Conservation (phyloP, 768 basidiomycete species). For the Hericium erinaceus region DNA sequence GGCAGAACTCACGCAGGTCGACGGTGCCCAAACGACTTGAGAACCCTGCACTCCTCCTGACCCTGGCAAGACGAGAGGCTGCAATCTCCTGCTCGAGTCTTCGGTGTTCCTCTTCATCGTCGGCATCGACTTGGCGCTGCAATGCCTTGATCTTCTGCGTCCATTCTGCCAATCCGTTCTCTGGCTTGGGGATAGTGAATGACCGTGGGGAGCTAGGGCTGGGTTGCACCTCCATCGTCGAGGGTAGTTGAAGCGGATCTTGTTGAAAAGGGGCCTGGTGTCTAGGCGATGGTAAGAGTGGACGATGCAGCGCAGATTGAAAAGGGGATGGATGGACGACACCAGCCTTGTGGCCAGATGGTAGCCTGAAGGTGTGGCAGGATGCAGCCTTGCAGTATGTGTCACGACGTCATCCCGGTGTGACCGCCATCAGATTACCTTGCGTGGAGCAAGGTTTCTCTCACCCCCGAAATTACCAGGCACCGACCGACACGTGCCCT, state of each 20-base stretch:
- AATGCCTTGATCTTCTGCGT: slow-evolving; percentile 70
- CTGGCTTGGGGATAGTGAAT: slow-evolving; percentile 31
- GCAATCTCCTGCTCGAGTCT: slow-evolving; percentile 51
- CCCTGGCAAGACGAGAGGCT: slow-evolving; percentile 37
- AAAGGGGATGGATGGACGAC: background rate
- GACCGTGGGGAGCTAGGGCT: slow-evolving; percentile 8
- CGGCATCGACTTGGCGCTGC: slow-evolving; percentile 73
- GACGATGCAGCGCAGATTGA: background rate
- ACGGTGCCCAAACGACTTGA: slow-evolving; percentile 29
- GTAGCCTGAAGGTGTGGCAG: too few relatives aligned
- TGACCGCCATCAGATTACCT: too few relatives aligned
- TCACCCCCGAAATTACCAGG: too few relatives aligned
- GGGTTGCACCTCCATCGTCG: slow-evolving; percentile 8
- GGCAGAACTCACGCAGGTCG: slow-evolving; percentile 17
- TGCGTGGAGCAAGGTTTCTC: too few relatives aligned
- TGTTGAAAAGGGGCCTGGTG: background rate
- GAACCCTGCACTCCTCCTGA: slow-evolving; percentile 32
- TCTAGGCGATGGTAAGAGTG: background rate
- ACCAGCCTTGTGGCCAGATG: too few relatives aligned
- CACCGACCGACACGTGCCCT: too few relatives aligned
- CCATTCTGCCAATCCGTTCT: slow-evolving; percentile 72
- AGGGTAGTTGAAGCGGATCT: background rate
- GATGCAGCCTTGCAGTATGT: too few relatives aligned
- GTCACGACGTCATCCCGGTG: too few relatives aligned
- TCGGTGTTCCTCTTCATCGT: slow-evolving; percentile 69